These are phyloP conservation scores for Thraustochytrium sp. DNA, from an alignment of 352 stramenopile species.

Conservation along the genomic window DNA sequence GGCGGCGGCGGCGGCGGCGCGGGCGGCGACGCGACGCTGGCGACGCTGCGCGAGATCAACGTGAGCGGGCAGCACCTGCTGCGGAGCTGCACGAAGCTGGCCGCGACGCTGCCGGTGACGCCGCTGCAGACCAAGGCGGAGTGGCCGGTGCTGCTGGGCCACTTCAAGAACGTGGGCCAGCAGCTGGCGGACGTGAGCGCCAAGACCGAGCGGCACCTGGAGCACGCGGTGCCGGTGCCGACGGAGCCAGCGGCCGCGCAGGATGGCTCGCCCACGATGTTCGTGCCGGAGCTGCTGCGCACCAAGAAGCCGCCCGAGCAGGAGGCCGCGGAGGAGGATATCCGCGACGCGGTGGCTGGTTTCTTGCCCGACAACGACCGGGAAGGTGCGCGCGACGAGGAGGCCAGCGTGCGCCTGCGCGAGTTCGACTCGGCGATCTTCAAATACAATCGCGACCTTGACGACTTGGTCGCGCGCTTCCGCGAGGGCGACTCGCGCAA, in stretches of 20 bases:
- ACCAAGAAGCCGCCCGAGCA: slow-evolving; percentile 37
- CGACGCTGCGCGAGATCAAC: slow-evolving; percentile 21
- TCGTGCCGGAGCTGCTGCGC: slow-evolving; percentile 17
- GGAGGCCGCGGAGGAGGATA: slow-evolving; percentile 8
- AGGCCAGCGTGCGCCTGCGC: background rate
- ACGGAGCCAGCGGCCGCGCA: background rate
- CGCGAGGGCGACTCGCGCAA: background rate
- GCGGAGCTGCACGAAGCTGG: background rate
- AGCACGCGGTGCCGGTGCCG: slow-evolving; percentile 21
- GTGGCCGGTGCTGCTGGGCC: slow-evolving; percentile 15
- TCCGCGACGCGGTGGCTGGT: background rate
- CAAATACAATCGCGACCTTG: slow-evolving; percentile 31
- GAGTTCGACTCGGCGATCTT: background rate
- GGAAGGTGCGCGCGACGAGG: background rate
- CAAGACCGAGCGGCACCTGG: background rate
- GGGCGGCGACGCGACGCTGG: too few species aligned
- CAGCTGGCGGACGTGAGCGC: slow-evolving; percentile 17
- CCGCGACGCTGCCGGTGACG: background rate
- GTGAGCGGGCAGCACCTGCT: background rate
- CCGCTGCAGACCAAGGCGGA: background rate
- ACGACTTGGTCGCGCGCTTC: background rate
- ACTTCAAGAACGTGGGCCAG: slow-evolving; percentile 15
- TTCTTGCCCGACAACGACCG: slow-evolving; percentile 11
- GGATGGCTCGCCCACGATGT: slow-evolving; percentile 13
- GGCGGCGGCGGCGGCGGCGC: too few species aligned